These are phyloP conservation scores for Nannizziopsis barbatae DNA, from an alignment of 2,329 filamentous ascomycete genomes.

Conservation along the genomic window DNA sequence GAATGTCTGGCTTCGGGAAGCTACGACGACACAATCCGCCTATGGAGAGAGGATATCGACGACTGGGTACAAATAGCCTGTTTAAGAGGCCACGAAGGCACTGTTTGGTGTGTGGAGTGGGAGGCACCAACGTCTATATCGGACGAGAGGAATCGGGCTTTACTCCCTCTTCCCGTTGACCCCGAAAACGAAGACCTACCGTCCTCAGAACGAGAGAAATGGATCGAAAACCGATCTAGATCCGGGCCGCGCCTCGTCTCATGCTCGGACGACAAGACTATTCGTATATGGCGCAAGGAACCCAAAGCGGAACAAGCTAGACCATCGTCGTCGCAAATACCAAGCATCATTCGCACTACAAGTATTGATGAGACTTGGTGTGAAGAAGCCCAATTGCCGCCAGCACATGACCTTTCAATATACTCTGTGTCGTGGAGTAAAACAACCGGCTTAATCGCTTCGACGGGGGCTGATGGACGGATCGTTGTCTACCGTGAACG, in stretches of 20 bases:
- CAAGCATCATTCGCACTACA: constrained; percentile 73
- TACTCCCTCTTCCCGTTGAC: neutral
- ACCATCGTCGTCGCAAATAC: constrained; percentile 42
- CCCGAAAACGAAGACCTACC: constrained; percentile 3
- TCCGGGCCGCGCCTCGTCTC: constrained; percentile 55
- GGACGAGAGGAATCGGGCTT: neutral
- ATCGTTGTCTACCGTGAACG: constrained; percentile 67
- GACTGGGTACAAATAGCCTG: constrained; percentile 88
- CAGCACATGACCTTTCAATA: constrained; percentile 64
- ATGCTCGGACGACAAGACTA: constrained; percentile 72
- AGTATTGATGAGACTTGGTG: constrained; percentile 71
- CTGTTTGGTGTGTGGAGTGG: constrained; percentile 78
- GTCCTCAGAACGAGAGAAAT: constrained; percentile 16
- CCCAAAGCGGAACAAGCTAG: constrained; percentile 37
- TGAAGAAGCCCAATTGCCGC: constrained; percentile 64
- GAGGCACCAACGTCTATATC: constrained; percentile 27
- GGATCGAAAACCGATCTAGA: constrained; percentile 23
- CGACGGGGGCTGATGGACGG: constrained; percentile 74
- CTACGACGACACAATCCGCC: constrained; percentile 81
- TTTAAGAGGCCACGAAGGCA: constrained; percentile 68
- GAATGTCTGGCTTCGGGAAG: constrained; percentile 80
- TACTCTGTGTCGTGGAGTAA: constrained; percentile 81
- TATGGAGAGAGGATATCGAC: constrained; percentile 84
- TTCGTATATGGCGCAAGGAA: constrained; percentile 66
- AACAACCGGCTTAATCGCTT: constrained; percentile 66